Evolutionary conservation across 2,329 filamentous ascomycete genomes (phyloP), one percentile per base, ranked within the genome.

Genomic region (Fusarium nisikadoi): DNA sequence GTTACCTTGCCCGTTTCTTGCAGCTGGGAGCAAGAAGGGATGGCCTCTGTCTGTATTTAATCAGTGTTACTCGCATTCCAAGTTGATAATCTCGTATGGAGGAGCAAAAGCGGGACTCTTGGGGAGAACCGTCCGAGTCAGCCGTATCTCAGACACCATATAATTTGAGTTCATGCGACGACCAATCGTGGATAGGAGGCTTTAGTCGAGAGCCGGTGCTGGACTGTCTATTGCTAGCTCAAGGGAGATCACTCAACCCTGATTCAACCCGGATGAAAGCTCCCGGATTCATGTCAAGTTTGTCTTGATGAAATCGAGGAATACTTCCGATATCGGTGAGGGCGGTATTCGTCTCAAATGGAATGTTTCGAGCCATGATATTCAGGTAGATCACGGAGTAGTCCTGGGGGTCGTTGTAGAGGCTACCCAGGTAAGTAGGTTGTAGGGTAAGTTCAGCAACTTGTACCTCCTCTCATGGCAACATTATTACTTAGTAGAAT

Each of bases 61-160:
- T 17, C 46, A 20, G 35, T 25, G 29, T 42, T 9, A 17, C 25
- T 47, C 36, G 39, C 31, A 42, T 29, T 23, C 12, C 31, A 39
- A 27, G 33, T 35, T 23, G n/a, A 35, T 35, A 31, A 25, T 33
- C 14, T 54, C 27, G n/a, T 59, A 29, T 36, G 38, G 33, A 45
- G n/a, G 43, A 27, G 43, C 46, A 46, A 36, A 57, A 23, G n/a
- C 16, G 41, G 50, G 41, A 49, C 47, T 57, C 20, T 46, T 36
- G n/a, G 25, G 20, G n/a, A 52, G 27, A 54, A 27, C 35, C 36
- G 33, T 33, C 53, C 38, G 27, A 20, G n/a, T 63, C 70, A 72
- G 65, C 70, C 70, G 47, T 72, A 60, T 25, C 56, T 25, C 65
- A 67, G 47, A 56, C 35, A 67, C 61, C 25, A 8, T 19, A 29